Evolutionary conservation across 75 land plant genomes (phyloP).

Genomic region (Azolla pinnata): DNA sequence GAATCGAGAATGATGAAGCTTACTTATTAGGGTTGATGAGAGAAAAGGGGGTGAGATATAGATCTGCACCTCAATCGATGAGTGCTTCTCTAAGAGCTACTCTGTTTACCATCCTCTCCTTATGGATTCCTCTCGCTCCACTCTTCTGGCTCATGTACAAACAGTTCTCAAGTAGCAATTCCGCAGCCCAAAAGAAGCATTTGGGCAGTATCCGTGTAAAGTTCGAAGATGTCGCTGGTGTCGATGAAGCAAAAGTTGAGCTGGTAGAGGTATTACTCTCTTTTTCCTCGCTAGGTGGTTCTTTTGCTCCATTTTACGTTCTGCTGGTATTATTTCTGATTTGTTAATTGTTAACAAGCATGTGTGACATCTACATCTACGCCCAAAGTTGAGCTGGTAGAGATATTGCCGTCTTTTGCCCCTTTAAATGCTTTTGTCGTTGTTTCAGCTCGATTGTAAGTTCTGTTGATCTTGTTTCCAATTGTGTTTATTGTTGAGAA

Average conservation of each 20-base stretch:
- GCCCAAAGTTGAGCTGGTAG: too few relatives aligned
- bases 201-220: constrained; percentile 40
- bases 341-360: too few relatives aligned
- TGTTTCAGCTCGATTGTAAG: too few relatives aligned
- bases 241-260: constrained; percentile 87
- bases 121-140: constrained; percentile 94
- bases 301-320: too few relatives aligned
- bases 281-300: not conserved
- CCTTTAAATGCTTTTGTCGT: too few relatives aligned
- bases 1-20: constrained; percentile 68
- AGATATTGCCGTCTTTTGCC: too few relatives aligned
- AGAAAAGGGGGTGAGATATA: constrained; percentile 57
- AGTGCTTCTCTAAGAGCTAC: constrained; percentile 38
- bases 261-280: constrained; percentile 63
- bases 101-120: constrained; percentile 46
- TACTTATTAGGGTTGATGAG: constrained; percentile 80
- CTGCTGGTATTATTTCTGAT: too few relatives aligned
- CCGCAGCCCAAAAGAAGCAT: constrained; percentile 47
- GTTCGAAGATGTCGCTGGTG: constrained; percentile 98
- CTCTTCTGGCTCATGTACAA: constrained; percentile 78
- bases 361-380: too few relatives aligned
- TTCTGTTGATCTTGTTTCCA: too few relatives aligned
- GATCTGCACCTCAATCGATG: constrained; percentile 80
- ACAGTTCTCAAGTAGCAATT: constrained; percentile 57
- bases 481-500: too few relatives aligned